A percentile compares a stretch with the other conserved stretches of the same genome.
phyloP scores from a whole-genome alignment of 331 rosid species.

The Prunus yedoensis region DNA sequence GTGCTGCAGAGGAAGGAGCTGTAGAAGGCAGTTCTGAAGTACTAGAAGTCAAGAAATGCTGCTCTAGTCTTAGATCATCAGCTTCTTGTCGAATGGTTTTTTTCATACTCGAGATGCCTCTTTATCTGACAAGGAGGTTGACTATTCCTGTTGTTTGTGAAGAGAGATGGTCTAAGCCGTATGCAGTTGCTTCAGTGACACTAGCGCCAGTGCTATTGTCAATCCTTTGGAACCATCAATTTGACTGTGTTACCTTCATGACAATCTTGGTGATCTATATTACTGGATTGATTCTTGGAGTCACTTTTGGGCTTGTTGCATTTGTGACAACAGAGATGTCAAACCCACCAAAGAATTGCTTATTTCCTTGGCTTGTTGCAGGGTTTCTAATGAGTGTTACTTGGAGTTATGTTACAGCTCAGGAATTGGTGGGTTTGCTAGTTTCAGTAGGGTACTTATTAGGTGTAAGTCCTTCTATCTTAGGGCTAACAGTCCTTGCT shows the following conservation, averaged over 20 bases:
- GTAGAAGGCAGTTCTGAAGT: not conserved
- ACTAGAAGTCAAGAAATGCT: slow-evolving; percentile 14
- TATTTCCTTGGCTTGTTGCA: slow-evolving; percentile 72
- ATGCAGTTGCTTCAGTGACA: slow-evolving; percentile 68
- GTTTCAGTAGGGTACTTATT: slow-evolving; percentile 67
- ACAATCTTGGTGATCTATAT: slow-evolving; percentile 35
- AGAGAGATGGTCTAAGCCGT: slow-evolving; percentile 69
- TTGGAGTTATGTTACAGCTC: slow-evolving; percentile 86
- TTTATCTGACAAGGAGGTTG: slow-evolving; percentile 75
- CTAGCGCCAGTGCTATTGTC: slow-evolving; percentile 73
- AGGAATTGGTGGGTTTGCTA: slow-evolving; percentile 78
- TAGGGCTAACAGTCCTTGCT: slow-evolving; percentile 80
- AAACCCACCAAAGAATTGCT: slow-evolving; percentile 62
- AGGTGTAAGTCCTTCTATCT: slow-evolving; percentile 66
- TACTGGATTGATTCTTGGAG: slow-evolving; percentile 45
- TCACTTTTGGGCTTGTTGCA: slow-evolving; percentile 44
- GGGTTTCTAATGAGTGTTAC: slow-evolving; percentile 90
- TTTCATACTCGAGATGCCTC: slow-evolving; percentile 67
- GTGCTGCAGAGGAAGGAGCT: not conserved
- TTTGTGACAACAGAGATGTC: slow-evolving; percentile 49
- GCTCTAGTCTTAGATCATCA: not conserved
- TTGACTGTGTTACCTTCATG: slow-evolving; percentile 13
- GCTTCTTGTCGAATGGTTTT: slow-evolving; percentile 3
- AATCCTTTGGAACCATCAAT: slow-evolving; percentile 37
- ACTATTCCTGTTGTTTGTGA: slow-evolving; percentile 89